Percentiles rank a stretch among this genome's conserved stretches.
Conservation (phyloP, 1,139 yeast genomes). For the Hansenula lynferdii region DNA sequence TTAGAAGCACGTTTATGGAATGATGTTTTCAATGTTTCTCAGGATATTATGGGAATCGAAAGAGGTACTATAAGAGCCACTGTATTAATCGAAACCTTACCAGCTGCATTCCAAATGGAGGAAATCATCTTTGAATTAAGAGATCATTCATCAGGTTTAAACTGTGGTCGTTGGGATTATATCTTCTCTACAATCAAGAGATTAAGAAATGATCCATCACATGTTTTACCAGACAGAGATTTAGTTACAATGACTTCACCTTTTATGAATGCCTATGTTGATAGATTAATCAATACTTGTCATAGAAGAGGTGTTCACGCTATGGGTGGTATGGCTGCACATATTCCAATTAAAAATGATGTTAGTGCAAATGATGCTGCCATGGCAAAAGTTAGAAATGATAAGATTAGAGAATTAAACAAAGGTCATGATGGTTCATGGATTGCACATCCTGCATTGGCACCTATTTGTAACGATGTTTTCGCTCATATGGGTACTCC, state of each 20-base stretch:
- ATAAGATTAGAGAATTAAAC: conserved; percentile 65
- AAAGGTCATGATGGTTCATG: conserved; percentile 86
- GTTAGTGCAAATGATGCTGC: conserved; percentile 55
- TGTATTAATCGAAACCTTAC: conserved; percentile 71
- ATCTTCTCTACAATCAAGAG: conserved; percentile 70
- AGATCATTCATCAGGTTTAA: conserved; percentile 70
- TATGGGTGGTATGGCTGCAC: conserved; percentile 88
- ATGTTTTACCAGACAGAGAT: conserved; percentile 64
- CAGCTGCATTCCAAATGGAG: conserved; percentile 79
- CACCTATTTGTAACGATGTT: conserved; percentile 67
- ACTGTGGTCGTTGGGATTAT: conserved; percentile 85
- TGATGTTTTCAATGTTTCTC: conserved; percentile 65
- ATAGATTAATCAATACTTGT: conserved; percentile 59
- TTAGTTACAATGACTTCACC: conserved; percentile 76
- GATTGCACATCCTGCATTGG: conserved; percentile 86
- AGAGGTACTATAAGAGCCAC: conserved; percentile 72
- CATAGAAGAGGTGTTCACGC: conserved; percentile 74
- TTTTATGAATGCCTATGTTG: conserved; percentile 70
- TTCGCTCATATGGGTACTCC: conserved; percentile 81
- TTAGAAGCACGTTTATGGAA: conserved; percentile 75
- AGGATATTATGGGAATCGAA: conserved; percentile 56
- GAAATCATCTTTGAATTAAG: conserved; percentile 74
- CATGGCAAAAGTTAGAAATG: conserved; percentile 61
- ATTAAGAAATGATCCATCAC: conserved; percentile 53
- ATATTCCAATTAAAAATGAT: conserved; percentile 69